Conservation (phyloP, 345 rosid genomes). For the Bretschneidera sinensis region DNA sequence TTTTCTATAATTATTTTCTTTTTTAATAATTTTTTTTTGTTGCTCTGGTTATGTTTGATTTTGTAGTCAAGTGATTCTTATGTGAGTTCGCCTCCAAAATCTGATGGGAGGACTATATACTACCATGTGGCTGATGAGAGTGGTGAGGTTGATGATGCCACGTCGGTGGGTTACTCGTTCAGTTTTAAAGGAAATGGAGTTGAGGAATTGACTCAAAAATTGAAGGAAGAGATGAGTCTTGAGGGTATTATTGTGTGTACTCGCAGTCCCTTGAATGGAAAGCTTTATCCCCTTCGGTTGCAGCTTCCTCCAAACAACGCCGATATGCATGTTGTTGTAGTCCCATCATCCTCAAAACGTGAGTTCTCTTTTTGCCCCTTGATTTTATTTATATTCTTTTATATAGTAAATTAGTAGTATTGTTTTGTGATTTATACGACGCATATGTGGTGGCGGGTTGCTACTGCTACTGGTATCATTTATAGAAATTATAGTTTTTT, state of each 20-base stretch:
- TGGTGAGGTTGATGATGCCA: constrained; percentile 69
- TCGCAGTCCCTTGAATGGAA: constrained; percentile 80
- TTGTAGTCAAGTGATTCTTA: constrained; percentile 61
- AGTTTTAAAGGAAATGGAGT: constrained; percentile 77
- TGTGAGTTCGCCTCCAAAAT: constrained; percentile 59
- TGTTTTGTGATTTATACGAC: too few species aligned
- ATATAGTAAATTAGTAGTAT: too few species aligned
- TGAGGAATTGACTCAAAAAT: constrained; percentile 57
- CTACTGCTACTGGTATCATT: too few species aligned
- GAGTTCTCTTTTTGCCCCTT: constrained; percentile 7
- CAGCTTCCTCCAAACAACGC: constrained; percentile 93
- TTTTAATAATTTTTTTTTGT: not conserved
- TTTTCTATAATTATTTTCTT: not conserved
- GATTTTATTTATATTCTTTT: not conserved
- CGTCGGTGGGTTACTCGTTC: constrained; percentile 46
- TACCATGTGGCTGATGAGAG: constrained; percentile 75
- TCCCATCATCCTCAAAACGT: constrained; percentile 50
- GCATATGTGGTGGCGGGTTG: too few species aligned
- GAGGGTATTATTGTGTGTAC: constrained; percentile 74
- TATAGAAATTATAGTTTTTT: too few species aligned
- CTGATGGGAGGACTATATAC: constrained; percentile 76
- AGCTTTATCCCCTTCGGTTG: constrained; percentile 77
- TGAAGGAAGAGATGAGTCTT: constrained; percentile 67
- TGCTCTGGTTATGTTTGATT: not conserved
- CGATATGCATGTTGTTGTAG: constrained; percentile 68